These are phyloP conservation scores for Stevia rebaudiana DNA, from an alignment of 140 eudicot genomes.

Conservation along the genomic window DNA sequence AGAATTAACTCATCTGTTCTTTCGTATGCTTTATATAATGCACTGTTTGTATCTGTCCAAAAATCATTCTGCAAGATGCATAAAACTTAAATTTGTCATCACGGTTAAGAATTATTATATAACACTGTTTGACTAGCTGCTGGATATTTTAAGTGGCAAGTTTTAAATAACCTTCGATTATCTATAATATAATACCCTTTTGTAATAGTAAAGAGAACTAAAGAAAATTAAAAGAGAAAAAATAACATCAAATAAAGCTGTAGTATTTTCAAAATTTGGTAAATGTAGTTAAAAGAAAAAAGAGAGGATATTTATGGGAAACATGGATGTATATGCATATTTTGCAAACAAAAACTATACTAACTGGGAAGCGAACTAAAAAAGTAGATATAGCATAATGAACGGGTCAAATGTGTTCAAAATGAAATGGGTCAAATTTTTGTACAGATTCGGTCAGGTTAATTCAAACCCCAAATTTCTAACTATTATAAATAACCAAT, in stretches of 20 bases:
- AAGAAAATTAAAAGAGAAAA: neutral
- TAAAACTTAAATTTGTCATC: neutral
- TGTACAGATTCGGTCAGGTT: neutral
- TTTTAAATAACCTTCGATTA: neutral
- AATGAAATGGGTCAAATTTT: neutral
- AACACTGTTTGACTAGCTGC: too few relatives aligned
- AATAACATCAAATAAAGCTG: neutral
- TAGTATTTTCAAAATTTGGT: neutral
- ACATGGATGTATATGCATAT: neutral
- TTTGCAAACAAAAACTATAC: neutral
- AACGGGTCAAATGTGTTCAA: neutral
- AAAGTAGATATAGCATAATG: neutral
- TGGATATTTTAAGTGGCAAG: neutral
- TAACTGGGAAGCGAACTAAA: neutral
- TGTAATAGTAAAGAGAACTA: neutral
- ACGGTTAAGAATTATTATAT: neutral
- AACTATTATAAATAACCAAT: neutral
- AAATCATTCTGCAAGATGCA: constrained; percentile 50
- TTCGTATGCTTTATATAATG: constrained; percentile 76
- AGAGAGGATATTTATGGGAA: neutral
- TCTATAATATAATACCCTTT: neutral
- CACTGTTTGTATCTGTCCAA: constrained; percentile 58
- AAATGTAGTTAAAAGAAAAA: neutral
- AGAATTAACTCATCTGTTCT: constrained; percentile 80
- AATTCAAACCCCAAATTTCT: neutral